Evolutionary conservation across 1,284 basidiomycete species (phyloP).

Genomic region (Vanrija pseudolonga): DNA sequence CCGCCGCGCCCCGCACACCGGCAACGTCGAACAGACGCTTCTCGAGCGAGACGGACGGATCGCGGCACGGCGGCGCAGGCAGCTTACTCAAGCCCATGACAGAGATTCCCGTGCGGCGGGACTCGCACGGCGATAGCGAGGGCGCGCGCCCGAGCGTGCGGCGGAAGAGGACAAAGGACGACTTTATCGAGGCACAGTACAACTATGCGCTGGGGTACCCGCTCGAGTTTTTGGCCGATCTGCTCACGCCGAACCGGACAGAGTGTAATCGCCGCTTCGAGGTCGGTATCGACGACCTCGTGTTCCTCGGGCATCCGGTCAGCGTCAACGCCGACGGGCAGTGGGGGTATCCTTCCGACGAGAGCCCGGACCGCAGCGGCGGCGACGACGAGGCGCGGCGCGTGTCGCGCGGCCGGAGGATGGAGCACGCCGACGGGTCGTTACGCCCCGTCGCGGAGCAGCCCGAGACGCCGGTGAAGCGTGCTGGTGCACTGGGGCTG

Average conservation of each 20-base stretch:
- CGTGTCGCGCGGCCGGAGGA: constrained; percentile 9
- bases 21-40: neutral
- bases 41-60: neutral
- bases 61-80: neutral
- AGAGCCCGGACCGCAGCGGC: constrained; percentile 9
- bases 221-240: constrained; percentile 71
- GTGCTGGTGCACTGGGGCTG: neutral
- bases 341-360: constrained; percentile 53
- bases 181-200: constrained; percentile 34
- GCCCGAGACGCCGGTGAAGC: constrained; percentile 7
- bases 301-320: constrained; percentile 92
- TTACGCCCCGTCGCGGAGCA: constrained; percentile 9
- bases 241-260: constrained; percentile 72
- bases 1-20: too few species aligned
- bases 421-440: constrained; percentile 10
- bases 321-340: constrained; percentile 67
- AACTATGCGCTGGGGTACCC: constrained; percentile 65
- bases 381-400: constrained; percentile 13
- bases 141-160: constrained; percentile 6
- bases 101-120: neutral
- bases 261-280: constrained; percentile 95
- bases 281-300: constrained; percentile 85
- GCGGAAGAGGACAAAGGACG: neutral
- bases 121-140: constrained; percentile 6
- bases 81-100: constrained; percentile 2